Base-by-base conservation (phyloP, 768 basidiomycete genomes). In the Termitomyces sp. region DNA sequence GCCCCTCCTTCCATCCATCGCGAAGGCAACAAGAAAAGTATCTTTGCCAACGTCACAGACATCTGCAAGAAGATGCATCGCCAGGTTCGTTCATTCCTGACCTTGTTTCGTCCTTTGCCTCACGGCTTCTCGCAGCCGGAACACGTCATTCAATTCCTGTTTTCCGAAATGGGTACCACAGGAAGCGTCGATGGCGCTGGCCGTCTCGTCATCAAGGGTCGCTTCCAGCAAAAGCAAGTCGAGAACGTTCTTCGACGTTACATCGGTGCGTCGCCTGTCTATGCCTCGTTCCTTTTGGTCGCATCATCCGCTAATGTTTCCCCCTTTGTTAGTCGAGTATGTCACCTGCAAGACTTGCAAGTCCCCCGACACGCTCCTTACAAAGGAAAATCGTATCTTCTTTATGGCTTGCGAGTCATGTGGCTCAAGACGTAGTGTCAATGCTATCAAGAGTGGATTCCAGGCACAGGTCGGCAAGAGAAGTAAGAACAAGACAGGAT, bases 301-400 rank as follows among this genome's bases (percentile, higher is more conserved):
- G 20, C 13, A 4, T 13, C 8, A 23, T 28, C 23, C 32, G 18
- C 20, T 58, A 32, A 40, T 47, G 30, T 47, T 30, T 30, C 30
- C 30, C 6, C 30, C 30, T 46, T 46, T 26, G 44, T 4, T 28
- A 96, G 95, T 96, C 61, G 95, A 98, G 77, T 98, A 98, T 74
- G 96, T 98, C 61, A 95, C 95, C 41, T 99, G 97, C 85, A 96
- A 97, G 76, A 98, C 95, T 43, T 99, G 97, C 83, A 99, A 98
- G 77, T 98, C 96, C 1, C 93, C 93, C 48, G 97, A 99, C 72
- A 99, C 97, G 2, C 84, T 97, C 20, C 84, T 99, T 40, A 88
- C 90, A 32, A 99, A 98, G 75, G 95, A 98, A 77, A 97, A 97
- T 74, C 92, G 97, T 75, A 93, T 99, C 71, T 98, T 95, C 82